Evolutionary conservation across 139 green algal genomes (phyloP).

Genomic region (Pleodorina starrii): DNA sequence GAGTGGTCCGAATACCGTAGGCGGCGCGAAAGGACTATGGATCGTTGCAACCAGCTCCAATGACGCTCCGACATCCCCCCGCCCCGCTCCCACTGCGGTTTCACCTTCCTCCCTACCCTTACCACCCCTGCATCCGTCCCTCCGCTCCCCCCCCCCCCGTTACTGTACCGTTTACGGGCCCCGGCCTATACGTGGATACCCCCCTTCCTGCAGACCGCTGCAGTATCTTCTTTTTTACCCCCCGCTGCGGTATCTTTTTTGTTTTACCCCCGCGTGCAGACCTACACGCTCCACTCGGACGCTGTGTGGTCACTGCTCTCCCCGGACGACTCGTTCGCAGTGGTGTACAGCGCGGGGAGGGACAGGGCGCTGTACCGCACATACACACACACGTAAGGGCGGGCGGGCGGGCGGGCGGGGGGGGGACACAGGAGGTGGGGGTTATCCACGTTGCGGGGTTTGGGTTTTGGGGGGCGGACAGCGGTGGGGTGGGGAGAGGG

Average conservation of each 20-base stretch:
- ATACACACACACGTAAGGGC: constrained; percentile 60
- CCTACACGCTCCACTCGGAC: constrained; percentile 86
- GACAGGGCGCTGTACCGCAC: constrained; percentile 86
- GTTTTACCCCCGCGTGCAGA: no score
- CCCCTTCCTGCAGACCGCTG: no score
- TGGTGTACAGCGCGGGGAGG: constrained; percentile 85
- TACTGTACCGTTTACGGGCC: no score
- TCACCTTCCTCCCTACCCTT: background rate
- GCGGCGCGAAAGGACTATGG: background rate
- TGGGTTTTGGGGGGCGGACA: no score
- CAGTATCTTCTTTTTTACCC: no score
- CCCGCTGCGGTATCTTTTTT: no score
- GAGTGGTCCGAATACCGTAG: background rate
- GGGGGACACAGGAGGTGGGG: background rate
- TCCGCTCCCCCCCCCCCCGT: background rate
- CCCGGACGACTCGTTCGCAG: constrained; percentile 56
- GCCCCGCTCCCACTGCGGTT: background rate
- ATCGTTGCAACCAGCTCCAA: background rate
- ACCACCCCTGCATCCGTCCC: background rate
- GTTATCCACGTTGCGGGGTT: no score
- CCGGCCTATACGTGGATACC: no score
- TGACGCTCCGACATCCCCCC: background rate
- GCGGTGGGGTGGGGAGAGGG: no score
- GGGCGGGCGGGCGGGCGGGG: background rate
- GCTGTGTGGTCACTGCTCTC: constrained; percentile 88